A percentile compares a stretch with the other conserved stretches of the same genome.
Evolutionary conservation across 179 eudicot genomes (phyloP).

Genomic region (Sideroxylon spinosum): DNA sequence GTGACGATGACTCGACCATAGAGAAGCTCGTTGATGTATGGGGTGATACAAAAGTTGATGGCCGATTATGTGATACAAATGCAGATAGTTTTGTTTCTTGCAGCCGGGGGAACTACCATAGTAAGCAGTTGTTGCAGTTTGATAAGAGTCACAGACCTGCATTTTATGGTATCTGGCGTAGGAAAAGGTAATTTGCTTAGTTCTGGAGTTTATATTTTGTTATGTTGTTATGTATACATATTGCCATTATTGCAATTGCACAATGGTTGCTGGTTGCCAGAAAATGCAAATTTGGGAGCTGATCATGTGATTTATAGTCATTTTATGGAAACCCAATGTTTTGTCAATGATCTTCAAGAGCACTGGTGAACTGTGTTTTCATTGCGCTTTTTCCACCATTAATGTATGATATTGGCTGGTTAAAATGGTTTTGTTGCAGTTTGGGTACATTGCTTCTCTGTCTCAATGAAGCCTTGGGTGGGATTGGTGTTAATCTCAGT

Average conservation of each 20-base stretch:
- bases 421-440: neutral
- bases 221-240: neutral
- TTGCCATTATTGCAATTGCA: neutral
- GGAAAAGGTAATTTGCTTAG: slow-evolving; percentile 49
- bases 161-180: slow-evolving; percentile 89
- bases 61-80: slow-evolving; percentile 27
- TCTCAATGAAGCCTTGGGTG: neutral
- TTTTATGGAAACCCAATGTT: neutral
- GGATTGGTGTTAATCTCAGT: neutral
- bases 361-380: neutral
- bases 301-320: neutral
- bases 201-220: neutral
- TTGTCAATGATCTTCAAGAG: neutral
- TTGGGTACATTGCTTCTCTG: neutral
- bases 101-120: slow-evolving; percentile 26
- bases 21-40: slow-evolving; percentile 56
- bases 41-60: slow-evolving; percentile 37
- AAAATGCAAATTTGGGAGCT: neutral
- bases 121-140: slow-evolving; percentile 78
- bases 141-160: slow-evolving; percentile 90
- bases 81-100: slow-evolving; percentile 27
- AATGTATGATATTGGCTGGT: neutral
- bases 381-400: neutral
- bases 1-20: slow-evolving; percentile 46
- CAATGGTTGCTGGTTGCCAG: neutral